Evolutionary conservation across 108 stramenopile genomes (phyloP).

Genomic region (Fragilariopsis cylindrus): DNA sequence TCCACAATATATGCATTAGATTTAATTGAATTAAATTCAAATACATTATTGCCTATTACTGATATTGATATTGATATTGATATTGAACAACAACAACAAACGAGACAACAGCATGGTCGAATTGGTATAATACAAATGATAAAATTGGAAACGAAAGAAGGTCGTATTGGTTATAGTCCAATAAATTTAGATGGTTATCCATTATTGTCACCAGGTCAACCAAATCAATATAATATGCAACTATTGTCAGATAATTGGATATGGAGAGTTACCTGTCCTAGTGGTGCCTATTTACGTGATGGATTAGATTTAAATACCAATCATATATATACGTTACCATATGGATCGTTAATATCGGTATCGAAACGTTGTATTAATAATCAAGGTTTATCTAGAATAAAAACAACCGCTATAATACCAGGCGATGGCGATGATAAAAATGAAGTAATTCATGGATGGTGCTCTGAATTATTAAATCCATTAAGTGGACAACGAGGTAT

Average conservation of each 20-base stretch:
- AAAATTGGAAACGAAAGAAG: conserved; percentile 37
- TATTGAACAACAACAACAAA: neutral
- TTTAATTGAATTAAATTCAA: conserved; percentile 40
- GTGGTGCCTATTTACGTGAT: conserved; percentile 72
- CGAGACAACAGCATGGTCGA: conserved; percentile 9
- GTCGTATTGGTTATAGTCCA: conserved; percentile 43
- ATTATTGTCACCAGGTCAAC: conserved; percentile 59
- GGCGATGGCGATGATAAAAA: neutral
- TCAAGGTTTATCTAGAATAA: conserved; percentile 53
- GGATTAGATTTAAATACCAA: conserved; percentile 73
- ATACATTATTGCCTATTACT: conserved; percentile 25
- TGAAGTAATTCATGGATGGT: conserved; percentile 65
- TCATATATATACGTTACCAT: conserved; percentile 65
- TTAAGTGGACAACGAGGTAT: conserved; percentile 77
- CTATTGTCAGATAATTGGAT: conserved; percentile 44
- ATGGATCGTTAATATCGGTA: conserved; percentile 68
- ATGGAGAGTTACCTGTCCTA: conserved; percentile 68
- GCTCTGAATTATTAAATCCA: conserved; percentile 87
- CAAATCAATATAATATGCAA: conserved; percentile 23
- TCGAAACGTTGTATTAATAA: conserved; percentile 63
- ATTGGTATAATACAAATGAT: conserved; percentile 39
- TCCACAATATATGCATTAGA: conserved; percentile 48
- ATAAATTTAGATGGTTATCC: conserved; percentile 58
- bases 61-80: too few relatives aligned
- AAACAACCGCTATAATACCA: neutral